Evolutionary conservation across 1,284 basidiomycete genomes (phyloP).

Genomic region (Vanrija humicola): DNA sequence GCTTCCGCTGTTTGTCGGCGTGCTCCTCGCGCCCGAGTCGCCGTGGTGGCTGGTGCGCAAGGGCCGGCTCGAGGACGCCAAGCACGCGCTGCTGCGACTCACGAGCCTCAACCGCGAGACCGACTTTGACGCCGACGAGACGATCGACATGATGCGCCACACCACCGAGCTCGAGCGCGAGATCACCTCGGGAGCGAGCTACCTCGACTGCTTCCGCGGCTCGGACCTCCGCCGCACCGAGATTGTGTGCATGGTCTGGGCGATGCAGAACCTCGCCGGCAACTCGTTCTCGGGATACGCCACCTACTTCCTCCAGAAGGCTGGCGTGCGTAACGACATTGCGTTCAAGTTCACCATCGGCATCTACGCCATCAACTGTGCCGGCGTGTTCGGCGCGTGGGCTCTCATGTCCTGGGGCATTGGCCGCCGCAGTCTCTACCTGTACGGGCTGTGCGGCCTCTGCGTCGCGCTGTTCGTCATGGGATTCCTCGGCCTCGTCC

Average conservation of each 20-base stretch:
- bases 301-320: conserved; percentile 51
- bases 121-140: conserved; percentile 47
- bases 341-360: conserved; percentile 50
- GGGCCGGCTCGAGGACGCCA: conserved; percentile 50
- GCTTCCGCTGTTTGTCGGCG: conserved; percentile 38
- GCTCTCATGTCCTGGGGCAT: conserved; percentile 45
- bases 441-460: conserved; percentile 50
- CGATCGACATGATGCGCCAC: conserved; percentile 50
- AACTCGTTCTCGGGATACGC: conserved; percentile 37
- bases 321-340: conserved; percentile 44
- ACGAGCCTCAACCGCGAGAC: conserved; percentile 35
- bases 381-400: conserved; percentile 43
- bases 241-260: conserved; percentile 42
- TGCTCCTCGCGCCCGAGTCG: conserved; percentile 26
- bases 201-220: conserved; percentile 52
- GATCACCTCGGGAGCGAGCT: conserved; percentile 39
- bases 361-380: conserved; percentile 37
- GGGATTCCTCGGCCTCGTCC: conserved; percentile 51
- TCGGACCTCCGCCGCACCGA: conserved; percentile 43
- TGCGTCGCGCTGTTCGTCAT: conserved; percentile 51
- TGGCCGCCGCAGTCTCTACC: conserved; percentile 51
- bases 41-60: conserved; percentile 25
- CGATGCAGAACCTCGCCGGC: conserved; percentile 44
- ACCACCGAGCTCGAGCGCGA: conserved; percentile 38
- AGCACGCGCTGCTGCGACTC: conserved; percentile 46